Percentiles rank a stretch among this genome's conserved stretches.
Evolutionary conservation across 1,284 basidiomycete species (phyloP).

Genomic region (Irpex rosettiformis): DNA sequence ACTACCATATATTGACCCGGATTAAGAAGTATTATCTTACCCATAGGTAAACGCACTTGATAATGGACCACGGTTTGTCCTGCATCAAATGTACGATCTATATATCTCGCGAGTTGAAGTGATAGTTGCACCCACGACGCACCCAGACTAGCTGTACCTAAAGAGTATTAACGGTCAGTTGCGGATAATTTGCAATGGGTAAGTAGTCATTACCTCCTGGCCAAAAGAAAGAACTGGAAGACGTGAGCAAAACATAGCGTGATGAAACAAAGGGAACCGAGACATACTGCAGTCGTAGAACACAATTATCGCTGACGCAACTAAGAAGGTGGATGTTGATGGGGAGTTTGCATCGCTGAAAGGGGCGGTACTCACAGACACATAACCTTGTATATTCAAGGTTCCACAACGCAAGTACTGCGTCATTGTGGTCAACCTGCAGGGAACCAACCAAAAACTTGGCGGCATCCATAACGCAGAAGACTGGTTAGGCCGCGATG

Average conservation of each 20-base stretch:
- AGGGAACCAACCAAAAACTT: not conserved
- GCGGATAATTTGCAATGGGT: not conserved
- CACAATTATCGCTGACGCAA: conserved; percentile 21
- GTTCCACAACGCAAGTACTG: conserved; percentile 3
- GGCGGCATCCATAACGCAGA: not conserved
- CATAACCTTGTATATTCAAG: conserved; percentile 8
- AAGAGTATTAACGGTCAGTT: not conserved
- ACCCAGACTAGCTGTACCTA: conserved; percentile 28
- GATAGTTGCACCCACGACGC: conserved; percentile 2
- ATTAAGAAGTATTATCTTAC: too few relatives aligned
- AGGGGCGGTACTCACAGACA: conserved; percentile 9
- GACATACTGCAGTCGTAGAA: conserved; percentile 25
- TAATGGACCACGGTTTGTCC: conserved; percentile 27
- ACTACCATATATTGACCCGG: too few relatives aligned
- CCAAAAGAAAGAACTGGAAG: conserved; percentile 22
- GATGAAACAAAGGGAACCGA: too few relatives aligned
- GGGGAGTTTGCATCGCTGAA: not conserved
- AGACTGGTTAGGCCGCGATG: not conserved
- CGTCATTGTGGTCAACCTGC: not conserved
- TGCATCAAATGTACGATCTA: conserved; percentile 9
- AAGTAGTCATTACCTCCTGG: conserved; percentile 17
- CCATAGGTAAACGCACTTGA: conserved; percentile 26
- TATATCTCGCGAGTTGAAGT: not conserved
- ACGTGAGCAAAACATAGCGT: not conserved
- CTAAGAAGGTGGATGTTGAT: not conserved